Conservation (phyloP, 148 eudicot genomes). For the Rhododendron vialii region DNA sequence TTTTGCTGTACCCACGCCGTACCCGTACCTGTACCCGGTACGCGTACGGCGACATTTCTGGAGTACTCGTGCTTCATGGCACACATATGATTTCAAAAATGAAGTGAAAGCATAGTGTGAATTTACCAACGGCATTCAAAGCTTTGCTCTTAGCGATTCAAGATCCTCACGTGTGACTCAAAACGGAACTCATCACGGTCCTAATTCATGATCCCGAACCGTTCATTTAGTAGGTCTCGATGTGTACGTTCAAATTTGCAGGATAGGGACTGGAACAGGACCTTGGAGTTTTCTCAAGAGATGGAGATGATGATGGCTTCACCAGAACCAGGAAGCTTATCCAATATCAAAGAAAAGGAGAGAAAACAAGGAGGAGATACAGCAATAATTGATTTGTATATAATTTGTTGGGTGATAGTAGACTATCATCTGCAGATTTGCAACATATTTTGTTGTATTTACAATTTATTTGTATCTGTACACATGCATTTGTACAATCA, state of each 20-base stretch:
- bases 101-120: not conserved
- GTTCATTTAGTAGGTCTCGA: not conserved
- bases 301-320: constrained; percentile 29
- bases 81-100: not conserved
- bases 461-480: not conserved
- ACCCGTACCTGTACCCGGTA: no score
- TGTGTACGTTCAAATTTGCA: constrained; percentile 20
- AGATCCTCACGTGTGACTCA: not conserved
- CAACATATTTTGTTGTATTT: not conserved
- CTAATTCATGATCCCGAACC: not conserved
- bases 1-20: no score
- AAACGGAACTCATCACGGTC: not conserved
- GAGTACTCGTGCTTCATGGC: no score
- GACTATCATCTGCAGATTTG: not conserved
- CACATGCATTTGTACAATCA: not conserved
- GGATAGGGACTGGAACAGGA: constrained; percentile 72
- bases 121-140: not conserved
- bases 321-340: not conserved
- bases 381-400: not conserved
- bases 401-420: not conserved
- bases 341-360: not conserved
- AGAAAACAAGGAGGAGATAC: not conserved
- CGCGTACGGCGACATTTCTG: no score
- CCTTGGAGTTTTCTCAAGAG: constrained; percentile 64
- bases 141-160: not conserved